phyloP scores from a whole-genome alignment of 2,329 filamentous ascomycete species.

The Microthyrium microscopicum region DNA sequence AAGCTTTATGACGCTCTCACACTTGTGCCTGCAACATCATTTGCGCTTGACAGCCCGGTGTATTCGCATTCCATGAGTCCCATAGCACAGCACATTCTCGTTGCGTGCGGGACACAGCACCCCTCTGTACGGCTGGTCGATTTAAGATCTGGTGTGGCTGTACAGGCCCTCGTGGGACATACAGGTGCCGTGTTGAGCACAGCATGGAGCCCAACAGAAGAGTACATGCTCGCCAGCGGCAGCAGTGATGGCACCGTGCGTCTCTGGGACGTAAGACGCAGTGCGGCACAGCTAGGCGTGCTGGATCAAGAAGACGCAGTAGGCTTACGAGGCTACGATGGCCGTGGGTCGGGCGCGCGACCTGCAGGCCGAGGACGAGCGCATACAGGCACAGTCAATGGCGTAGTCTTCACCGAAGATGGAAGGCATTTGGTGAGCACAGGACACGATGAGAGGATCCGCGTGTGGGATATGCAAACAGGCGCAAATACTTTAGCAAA shows the following conservation, averaged over 20 bases:
- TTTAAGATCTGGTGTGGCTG: constrained; percentile 59
- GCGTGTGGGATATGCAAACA: constrained; percentile 69
- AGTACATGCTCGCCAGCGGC: constrained; percentile 67
- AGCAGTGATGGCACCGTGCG: constrained; percentile 72
- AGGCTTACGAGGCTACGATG: constrained; percentile 39
- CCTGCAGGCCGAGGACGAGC: constrained; percentile 33
- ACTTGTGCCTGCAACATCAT: constrained; percentile 45
- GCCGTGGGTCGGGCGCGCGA: constrained; percentile 26
- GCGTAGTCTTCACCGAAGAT: constrained; percentile 68
- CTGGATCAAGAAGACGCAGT: constrained; percentile 73
- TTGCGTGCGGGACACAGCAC: constrained; percentile 78
- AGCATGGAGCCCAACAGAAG: constrained; percentile 67
- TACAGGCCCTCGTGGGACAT: constrained; percentile 35
- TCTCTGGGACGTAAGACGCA: constrained; percentile 74
- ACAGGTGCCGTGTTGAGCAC: constrained; percentile 38
- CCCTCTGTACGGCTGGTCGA: constrained; percentile 74
- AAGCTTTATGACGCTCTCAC: constrained; percentile 57
- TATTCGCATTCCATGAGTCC: constrained; percentile 67
- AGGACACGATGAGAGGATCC: constrained; percentile 68
- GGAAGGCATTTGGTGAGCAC: constrained; percentile 61
- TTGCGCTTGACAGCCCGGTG: constrained; percentile 50
- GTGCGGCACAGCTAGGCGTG: constrained; percentile 56
- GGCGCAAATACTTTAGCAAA: constrained; percentile 78
- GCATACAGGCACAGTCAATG: constrained; percentile 71
- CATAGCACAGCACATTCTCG: constrained; percentile 54